Evolutionary conservation across 2,329 filamentous ascomycete genomes (phyloP).

Genomic region (Cryoendolithus antarcticus): DNA sequence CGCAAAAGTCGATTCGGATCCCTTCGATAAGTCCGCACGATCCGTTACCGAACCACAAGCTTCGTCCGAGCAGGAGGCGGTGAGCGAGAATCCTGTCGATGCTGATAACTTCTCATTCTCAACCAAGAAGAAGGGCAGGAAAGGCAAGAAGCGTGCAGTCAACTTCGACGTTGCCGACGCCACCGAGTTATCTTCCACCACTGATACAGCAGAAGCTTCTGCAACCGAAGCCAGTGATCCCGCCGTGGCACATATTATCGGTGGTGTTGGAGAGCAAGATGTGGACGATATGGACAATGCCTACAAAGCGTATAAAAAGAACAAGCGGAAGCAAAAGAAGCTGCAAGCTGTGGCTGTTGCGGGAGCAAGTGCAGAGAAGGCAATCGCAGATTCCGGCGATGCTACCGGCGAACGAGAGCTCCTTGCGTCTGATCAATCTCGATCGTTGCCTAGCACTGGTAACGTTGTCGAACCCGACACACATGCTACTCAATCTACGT

Average conservation of each 20-base stretch:
- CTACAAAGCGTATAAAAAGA: constrained; percentile 22
- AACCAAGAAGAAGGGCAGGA: constrained; percentile 30
- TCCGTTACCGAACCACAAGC: too few relatives aligned
- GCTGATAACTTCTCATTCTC: constrained; percentile 18
- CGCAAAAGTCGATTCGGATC: too few relatives aligned
- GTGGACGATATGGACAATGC: constrained; percentile 24
- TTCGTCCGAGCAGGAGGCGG: neutral
- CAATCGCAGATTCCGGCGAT: constrained; percentile 16
- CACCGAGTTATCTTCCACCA: constrained; percentile 2
- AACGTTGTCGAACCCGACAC: too few relatives aligned
- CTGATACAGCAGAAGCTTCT: constrained; percentile 4
- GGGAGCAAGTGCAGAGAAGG: constrained; percentile 16
- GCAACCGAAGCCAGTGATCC: constrained; percentile 1
- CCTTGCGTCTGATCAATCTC: too few relatives aligned
- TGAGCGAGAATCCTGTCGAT: constrained; percentile 8
- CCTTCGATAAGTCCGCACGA: too few relatives aligned
- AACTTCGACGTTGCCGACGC: constrained; percentile 5
- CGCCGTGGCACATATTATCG: constrained; percentile 1
- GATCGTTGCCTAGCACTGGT: too few relatives aligned
- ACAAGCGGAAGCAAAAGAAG: constrained; percentile 20
- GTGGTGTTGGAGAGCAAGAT: constrained; percentile 17
- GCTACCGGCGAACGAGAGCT: constrained; percentile 4
- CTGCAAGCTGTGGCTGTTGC: constrained; percentile 9
- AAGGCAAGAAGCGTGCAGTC: constrained; percentile 26
- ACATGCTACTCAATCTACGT: too few relatives aligned